Percentiles rank a stretch among this genome's conserved stretches.
Conservation (phyloP, 331 rosid genomes). For the Prunus yedoensis region DNA sequence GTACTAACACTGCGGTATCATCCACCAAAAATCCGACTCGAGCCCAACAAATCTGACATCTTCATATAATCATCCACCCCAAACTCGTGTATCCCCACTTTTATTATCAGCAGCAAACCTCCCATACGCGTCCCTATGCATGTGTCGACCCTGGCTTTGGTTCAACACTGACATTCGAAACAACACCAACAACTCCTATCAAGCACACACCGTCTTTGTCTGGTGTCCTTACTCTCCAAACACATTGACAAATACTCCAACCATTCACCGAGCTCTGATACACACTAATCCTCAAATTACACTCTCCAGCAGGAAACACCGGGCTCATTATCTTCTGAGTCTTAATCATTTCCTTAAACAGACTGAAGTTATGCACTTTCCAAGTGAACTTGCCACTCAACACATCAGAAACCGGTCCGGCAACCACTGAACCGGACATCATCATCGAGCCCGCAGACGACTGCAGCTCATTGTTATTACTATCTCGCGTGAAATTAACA, state of each 20-base stretch:
- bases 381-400: constrained; percentile 96
- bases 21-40: constrained; percentile 76
- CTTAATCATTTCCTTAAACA: constrained; percentile 94
- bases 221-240: constrained; percentile 96
- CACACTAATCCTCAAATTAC: constrained; percentile 98
- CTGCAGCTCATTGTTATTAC: constrained; percentile 70
- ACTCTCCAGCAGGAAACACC: constrained; percentile 96
- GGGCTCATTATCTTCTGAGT: constrained; percentile 99
- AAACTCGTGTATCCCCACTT: constrained; percentile 95
- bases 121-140: constrained; percentile 97
- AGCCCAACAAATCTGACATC: constrained; percentile 74
- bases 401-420: constrained; percentile 70
- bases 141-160: constrained; percentile 89
- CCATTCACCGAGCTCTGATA: constrained; percentile 94
- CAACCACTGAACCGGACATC: constrained; percentile 55
- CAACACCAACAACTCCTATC: constrained; percentile 99
- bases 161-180: constrained; percentile 96
- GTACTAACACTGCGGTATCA: constrained; percentile 87
- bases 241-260: constrained; percentile 93
- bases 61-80: constrained; percentile 99
- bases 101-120: constrained; percentile 95
- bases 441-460: constrained; percentile 38
- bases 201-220: constrained; percentile 71
- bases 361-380: constrained; percentile 92
- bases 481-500: constrained; percentile 80